Evolutionary conservation across 2,329 filamentous ascomycete genomes (phyloP).

Genomic region (Epichloe hybrida): DNA sequence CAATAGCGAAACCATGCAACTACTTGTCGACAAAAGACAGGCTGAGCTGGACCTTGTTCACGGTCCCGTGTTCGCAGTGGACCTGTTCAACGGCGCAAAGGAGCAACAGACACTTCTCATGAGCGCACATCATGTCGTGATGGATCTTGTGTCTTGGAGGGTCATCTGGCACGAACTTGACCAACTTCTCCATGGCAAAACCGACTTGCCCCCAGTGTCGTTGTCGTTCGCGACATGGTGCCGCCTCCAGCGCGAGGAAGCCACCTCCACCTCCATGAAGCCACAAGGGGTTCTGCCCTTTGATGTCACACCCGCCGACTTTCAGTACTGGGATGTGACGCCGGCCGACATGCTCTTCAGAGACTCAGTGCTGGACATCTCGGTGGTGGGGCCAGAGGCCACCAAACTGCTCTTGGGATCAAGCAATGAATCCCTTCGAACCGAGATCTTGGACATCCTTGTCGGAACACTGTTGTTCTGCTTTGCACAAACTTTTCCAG

Average conservation of each 20-base stretch:
- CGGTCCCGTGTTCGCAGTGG: not conserved
- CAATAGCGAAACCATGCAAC: not conserved
- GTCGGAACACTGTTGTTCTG: constrained; percentile 21
- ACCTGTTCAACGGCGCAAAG: not conserved
- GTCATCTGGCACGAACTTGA: constrained; percentile 13
- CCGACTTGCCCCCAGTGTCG: constrained; percentile 1
- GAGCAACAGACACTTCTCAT: not conserved
- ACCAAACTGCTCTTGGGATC: constrained; percentile 9
- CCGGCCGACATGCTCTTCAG: not conserved
- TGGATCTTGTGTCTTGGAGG: constrained; percentile 37
- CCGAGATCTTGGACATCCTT: constrained; percentile 25
- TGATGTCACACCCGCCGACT: constrained; percentile 6
- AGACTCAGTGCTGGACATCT: constrained; percentile 1
- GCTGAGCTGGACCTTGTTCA: not conserved
- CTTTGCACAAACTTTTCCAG: constrained; percentile 20
- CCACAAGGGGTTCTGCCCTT: constrained; percentile 2
- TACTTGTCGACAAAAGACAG: not conserved
- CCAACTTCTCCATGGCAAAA: constrained; percentile 4
- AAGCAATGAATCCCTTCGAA: constrained; percentile 19
- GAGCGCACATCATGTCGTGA: constrained; percentile 10
- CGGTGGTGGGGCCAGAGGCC: not conserved
- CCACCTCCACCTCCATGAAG: not conserved
- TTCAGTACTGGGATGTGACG: constrained; percentile 9
- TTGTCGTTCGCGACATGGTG: constrained; percentile 24
- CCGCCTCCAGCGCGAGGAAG: constrained; percentile 10